Evolutionary conservation across 202 grass and related monocot species (phyloP).

Genomic region (Bolboschoenoplectus hybrid): DNA sequence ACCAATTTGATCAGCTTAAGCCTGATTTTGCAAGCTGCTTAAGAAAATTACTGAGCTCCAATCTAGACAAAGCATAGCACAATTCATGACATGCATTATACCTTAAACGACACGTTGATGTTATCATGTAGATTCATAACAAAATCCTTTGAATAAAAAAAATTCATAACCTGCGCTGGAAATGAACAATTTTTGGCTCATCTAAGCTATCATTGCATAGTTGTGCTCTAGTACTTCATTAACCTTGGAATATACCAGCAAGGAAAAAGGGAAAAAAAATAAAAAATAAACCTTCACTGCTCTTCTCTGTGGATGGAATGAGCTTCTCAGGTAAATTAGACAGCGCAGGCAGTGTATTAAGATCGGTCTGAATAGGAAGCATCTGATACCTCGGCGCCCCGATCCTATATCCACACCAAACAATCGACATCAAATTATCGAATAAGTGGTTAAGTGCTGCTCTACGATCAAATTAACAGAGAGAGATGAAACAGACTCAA

Average conservation of each 20-base stretch:
- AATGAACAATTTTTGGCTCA: background rate
- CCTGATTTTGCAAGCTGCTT: slow-evolving; percentile 2
- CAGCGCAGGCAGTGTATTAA: slow-evolving; percentile 76
- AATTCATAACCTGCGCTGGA: background rate
- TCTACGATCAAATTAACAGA: slow-evolving; percentile 24
- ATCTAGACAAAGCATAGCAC: background rate
- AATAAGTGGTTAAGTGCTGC: background rate
- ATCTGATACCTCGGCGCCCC: slow-evolving; percentile 96
- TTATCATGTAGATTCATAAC: background rate
- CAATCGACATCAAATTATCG: slow-evolving; percentile 13
- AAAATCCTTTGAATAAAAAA: slow-evolving; percentile 1
- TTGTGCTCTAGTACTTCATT: slow-evolving; percentile 5
- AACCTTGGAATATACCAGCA: background rate
- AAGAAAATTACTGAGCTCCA: background rate
- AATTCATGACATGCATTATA: background rate
- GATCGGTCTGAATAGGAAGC: slow-evolving; percentile 91
- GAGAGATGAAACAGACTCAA: background rate
- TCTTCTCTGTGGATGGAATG: slow-evolving; percentile 57
- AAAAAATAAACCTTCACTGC: slow-evolving; percentile 62
- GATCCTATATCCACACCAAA: slow-evolving; percentile 54
- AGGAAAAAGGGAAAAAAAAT: slow-evolving; percentile 10
- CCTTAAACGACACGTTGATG: background rate
- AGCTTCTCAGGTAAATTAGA: slow-evolving; percentile 74
- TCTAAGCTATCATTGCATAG: background rate
- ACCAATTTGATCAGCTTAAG: background rate